Evolutionary conservation across 192 early-diverging fungal genomes (phyloP).

Genomic region (Backusella luteola): DNA sequence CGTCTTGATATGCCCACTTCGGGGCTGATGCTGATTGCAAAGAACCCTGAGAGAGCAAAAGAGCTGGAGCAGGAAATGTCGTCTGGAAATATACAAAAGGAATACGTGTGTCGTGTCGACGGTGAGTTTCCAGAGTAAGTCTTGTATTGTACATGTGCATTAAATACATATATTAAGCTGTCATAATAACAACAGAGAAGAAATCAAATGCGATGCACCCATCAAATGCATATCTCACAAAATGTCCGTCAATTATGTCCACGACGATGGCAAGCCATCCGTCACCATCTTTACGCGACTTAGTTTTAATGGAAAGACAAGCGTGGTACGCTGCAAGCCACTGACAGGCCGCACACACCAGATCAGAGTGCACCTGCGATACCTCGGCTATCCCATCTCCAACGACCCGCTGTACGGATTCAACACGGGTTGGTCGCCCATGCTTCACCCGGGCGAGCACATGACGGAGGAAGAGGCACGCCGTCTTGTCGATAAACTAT

Average conservation of each 20-base stretch:
- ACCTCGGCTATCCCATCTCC: constrained; percentile 88
- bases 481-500: constrained; percentile 14
- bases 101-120: constrained; percentile 84
- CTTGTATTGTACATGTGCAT: too few species aligned
- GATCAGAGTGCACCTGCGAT: constrained; percentile 95
- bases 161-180: too few species aligned
- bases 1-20: constrained; percentile 93
- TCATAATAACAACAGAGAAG: constrained; percentile 31
- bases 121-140: constrained; percentile 82
- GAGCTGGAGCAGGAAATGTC: constrained; percentile 65
- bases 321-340: constrained; percentile 79
- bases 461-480: constrained; percentile 25
- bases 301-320: constrained; percentile 61
- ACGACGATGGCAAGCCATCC: constrained; percentile 79
- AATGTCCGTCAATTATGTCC: constrained; percentile 85
- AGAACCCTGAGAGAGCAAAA: constrained; percentile 54
- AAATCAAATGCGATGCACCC: constrained; percentile 72
- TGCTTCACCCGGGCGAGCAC: constrained; percentile 7
- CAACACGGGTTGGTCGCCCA: constrained; percentile 25
- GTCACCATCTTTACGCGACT: constrained; percentile 74
- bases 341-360: constrained; percentile 95
- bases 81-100: constrained; percentile 72
- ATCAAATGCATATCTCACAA: constrained; percentile 85
- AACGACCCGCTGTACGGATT: constrained; percentile 94
- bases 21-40: constrained; percentile 82